Conservation (phyloP, 2,329 filamentous ascomycete species). For the Fusarium coicis region DNA sequence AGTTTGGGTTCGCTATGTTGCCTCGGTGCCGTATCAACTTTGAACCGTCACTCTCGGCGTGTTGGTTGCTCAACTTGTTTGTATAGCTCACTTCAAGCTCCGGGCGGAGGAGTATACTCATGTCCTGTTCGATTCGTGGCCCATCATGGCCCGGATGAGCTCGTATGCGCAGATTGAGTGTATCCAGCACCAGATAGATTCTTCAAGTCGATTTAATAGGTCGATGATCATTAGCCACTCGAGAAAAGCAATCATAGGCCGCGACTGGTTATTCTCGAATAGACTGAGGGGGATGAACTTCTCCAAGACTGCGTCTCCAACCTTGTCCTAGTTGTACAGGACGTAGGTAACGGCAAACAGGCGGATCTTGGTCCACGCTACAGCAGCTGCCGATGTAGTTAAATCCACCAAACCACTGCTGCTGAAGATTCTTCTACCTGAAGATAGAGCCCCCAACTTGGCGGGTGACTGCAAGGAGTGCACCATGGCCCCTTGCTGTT, state of each 20-base stretch:
- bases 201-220: not conserved
- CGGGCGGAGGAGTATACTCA: no score
- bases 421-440: not conserved
- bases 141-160: no score
- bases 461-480: no score
- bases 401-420: fast-evolving
- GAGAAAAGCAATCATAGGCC: not conserved
- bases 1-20: not conserved
- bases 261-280: not conserved
- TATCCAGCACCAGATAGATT: not conserved
- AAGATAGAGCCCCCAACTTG: not conserved
- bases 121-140: no score
- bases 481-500: not conserved
- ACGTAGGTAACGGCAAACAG: not conserved
- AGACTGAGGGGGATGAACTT: fast-evolving
- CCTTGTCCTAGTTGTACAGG: not conserved
- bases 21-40: not conserved
- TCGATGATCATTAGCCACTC: not conserved
- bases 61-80: not conserved
- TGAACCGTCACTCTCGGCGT: not conserved
- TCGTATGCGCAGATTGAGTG: no score
- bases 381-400: not conserved
- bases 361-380: not conserved
- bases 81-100: not conserved
- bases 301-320: not conserved